Conservation (phyloP, 331 rosid genomes). For the Saraca asoca region DNA sequence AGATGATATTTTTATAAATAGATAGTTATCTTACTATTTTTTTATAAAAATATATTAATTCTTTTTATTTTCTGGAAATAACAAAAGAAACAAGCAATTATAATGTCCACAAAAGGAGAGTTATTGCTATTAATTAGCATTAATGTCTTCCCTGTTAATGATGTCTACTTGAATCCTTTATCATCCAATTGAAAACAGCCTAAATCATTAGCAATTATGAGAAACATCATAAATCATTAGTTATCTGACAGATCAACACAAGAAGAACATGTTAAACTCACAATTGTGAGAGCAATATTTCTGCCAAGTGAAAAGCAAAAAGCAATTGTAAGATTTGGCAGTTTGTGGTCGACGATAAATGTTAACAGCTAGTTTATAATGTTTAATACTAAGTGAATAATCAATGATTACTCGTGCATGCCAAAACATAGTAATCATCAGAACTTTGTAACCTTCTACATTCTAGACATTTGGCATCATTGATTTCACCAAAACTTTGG, state of each 20-base stretch:
- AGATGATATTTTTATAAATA: background rate
- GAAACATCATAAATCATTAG: constrained; percentile 33
- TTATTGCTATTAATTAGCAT: constrained; percentile 25
- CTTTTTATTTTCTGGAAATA: too few species aligned
- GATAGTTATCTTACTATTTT: background rate
- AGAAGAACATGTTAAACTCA: background rate
- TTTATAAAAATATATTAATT: too few species aligned
- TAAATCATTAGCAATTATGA: constrained; percentile 37
- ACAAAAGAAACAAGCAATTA: too few species aligned
- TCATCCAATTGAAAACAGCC: constrained; percentile 20
- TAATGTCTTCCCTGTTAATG: constrained; percentile 24
- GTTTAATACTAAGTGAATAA: too few species aligned
- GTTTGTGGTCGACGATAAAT: too few species aligned
- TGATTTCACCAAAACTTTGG: background rate
- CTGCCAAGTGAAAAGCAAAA: background rate
- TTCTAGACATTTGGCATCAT: background rate
- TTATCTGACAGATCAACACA: background rate
- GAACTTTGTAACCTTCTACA: too few species aligned
- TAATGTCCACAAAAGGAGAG: too few species aligned
- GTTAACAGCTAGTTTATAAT: too few species aligned
- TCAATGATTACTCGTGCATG: constrained; percentile 6
- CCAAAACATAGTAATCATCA: background rate
- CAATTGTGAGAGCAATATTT: background rate
- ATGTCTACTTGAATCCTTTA: constrained; percentile 16
- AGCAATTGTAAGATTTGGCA: too few species aligned